A percentile compares a stretch with the other conserved stretches of the same genome.
Evolutionary conservation across 2,329 filamentous ascomycete species (phyloP).

Genomic region (Neoarthrinium moseri): DNA sequence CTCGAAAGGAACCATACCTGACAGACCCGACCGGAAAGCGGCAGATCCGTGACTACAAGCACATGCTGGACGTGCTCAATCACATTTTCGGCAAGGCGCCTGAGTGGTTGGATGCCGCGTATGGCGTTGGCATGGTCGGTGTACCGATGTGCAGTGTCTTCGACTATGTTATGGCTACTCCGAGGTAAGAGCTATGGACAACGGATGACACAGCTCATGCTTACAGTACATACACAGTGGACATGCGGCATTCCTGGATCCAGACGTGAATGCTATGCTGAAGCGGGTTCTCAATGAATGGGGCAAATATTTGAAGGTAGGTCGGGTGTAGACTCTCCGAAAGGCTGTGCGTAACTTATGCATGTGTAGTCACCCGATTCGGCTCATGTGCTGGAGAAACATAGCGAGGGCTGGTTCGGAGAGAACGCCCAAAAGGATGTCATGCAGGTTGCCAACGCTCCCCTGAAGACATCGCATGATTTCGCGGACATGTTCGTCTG

Average conservation of each 20-base stretch:
- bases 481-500: conserved; percentile 64
- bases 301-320: conserved; percentile 51
- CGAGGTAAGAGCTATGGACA: conserved; percentile 32
- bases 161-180: conserved; percentile 57
- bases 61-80: conserved; percentile 67
- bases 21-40: conserved; percentile 60
- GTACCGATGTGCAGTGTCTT: conserved; percentile 53
- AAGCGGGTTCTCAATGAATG: conserved; percentile 57
- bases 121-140: conserved; percentile 50
- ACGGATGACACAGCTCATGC: conserved; percentile 3
- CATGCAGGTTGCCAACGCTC: conserved; percentile 50
- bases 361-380: conserved; percentile 46
- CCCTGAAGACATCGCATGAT: conserved; percentile 36
- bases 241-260: conserved; percentile 53
- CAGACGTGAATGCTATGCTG: conserved; percentile 51
- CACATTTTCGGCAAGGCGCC: conserved; percentile 52
- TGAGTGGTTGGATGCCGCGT: conserved; percentile 51
- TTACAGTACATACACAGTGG: conserved; percentile 37
- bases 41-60: conserved; percentile 62
- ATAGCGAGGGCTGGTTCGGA: conserved; percentile 54
- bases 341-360: background rate
- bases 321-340: conserved; percentile 1
- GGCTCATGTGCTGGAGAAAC: conserved; percentile 44
- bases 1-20: conserved; percentile 56
- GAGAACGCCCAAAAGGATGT: conserved; percentile 45